Evolutionary conservation across 2,329 filamentous ascomycete species (phyloP).

Genomic region (Nigrograna mackinnonii): DNA sequence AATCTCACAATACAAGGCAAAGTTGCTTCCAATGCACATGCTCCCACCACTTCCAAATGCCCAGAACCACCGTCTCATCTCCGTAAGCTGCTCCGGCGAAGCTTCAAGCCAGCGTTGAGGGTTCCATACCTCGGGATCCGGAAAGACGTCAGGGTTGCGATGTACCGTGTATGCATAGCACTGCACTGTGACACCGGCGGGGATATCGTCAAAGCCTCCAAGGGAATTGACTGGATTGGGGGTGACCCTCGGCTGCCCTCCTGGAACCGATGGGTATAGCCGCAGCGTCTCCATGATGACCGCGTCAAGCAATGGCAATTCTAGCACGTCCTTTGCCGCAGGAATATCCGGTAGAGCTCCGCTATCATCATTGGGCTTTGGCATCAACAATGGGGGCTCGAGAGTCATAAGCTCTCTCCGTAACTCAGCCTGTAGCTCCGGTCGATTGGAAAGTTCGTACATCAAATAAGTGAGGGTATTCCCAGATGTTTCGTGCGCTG

Average conservation of each 20-base stretch:
- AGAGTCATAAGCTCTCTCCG: not conserved
- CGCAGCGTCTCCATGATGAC: not conserved
- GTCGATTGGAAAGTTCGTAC: not conserved
- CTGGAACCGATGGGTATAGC: not conserved
- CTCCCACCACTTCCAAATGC: not conserved
- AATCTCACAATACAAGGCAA: not conserved
- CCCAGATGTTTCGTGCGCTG: not conserved
- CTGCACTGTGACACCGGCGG: not conserved
- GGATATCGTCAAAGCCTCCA: not conserved
- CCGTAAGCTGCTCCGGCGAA: not conserved
- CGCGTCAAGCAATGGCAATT: not conserved
- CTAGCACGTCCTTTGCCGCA: not conserved
- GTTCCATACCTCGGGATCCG: not conserved
- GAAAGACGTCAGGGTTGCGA: not conserved
- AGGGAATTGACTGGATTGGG: not conserved
- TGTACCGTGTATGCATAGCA: not conserved
- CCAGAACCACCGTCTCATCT: not conserved
- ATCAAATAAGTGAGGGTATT: not conserved
- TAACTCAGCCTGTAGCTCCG: not conserved
- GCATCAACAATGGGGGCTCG: not conserved
- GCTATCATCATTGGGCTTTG: not conserved
- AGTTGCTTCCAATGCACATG: slow-evolving; percentile 1
- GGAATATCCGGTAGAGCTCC: not conserved
- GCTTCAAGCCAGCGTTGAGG: not conserved
- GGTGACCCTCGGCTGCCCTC: not conserved